Base-by-base conservation (phyloP, 2,329 filamentous ascomycete genomes). In the Endothia cerciana region DNA sequence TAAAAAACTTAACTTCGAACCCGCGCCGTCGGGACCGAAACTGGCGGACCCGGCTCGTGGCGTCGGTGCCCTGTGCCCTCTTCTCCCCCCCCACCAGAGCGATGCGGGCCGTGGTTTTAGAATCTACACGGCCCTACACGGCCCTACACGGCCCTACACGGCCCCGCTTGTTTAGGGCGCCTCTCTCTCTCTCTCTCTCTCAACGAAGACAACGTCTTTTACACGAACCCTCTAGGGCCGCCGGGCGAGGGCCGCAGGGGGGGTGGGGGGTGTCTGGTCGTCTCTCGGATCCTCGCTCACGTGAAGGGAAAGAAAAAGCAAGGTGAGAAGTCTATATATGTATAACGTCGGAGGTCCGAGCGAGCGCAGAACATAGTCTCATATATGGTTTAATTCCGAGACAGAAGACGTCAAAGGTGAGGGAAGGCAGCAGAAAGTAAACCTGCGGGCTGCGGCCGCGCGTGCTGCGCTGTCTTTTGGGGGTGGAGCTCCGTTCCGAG, bases 401-500 rank as follows among this genome's bases (percentile, higher is more conserved):
- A 36, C 33, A 36, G 33, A 10, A 36, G n/a, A 5, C 33, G 33
- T 10, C 10, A 6, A 36, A 36, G 33, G 33, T 10, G 33, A 36
- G 33, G 33, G 33, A 36, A 10, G 33, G 6, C 10, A 6, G 33
- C 33, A 36, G 10, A 36, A 36, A 36, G 33, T 10, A 36, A n/a
- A 36, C 33, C 10, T 10, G 33, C 33, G 33, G n/a, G 33, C 33
- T 10, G 33, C 33, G 33, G 33, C 33, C 10, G 33, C 33, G 33
- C 33, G 33, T 36, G 33, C 33, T 36, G 33, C 33, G n/a, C n/a
- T n/a, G n/a, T n/a, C n/a, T n/a, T n/a, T n/a, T n/a, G n/a, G n/a
- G n/a, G n/a, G n/a, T n/a, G n/a, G n/a, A n/a, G n/a, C n/a, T 57
- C 55, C 38, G 55, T 40, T 33, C 55, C 55, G 33, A 36, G 55